Evolutionary conservation across 2,329 filamentous ascomycete species (phyloP), one percentile per base, ranked within the genome.

Genomic region (Talaromyces sp.): DNA sequence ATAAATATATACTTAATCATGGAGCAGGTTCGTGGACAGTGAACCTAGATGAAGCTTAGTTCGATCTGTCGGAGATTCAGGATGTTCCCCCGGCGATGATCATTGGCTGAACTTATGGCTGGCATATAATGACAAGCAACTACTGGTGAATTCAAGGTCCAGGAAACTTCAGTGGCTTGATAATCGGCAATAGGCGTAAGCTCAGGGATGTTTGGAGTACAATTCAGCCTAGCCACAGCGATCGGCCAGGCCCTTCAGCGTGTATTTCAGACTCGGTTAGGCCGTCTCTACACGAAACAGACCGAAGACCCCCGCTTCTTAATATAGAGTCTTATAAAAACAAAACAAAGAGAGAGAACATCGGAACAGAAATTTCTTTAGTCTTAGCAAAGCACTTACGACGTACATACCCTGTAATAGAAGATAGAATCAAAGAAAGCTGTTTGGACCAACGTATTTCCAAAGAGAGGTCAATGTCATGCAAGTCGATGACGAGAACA

Each of bases 131-230:
- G 45, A 50, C 19, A 25, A 52, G 45, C 27, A 61, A 33, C 27
- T 49, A 49, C 50, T 49, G 27, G 41, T 25, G 43, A 50, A 61
- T 61, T 9, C 39, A 19, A 19, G 13, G 3, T 61, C 54, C 15
- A 5, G 9, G 47, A 54, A 61, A 43, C 39, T 47, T 35, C 47
- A 11, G 22, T 54, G 47, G 60, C 47, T 52, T 54, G 47, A 52
- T 27, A 62, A 62, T 62, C 47, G 33, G 17, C 60, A 62, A 62
- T 39, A 15, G 47, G 60, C 47, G 35, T 62, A 41, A 62, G 59
- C 59, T 62, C 19, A 19, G n/a, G 11, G 43, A 31, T 50, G 11
- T 39, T 10, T 52, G 11, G 3, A 31, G 41, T n/a, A 37, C 7
- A 19, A 22, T 17, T 35, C 31, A 9, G 31, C 17, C 33, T 13